These are phyloP conservation scores for Silene uniflora DNA, from an alignment of 148 eudicot species.

Conservation along the genomic window DNA sequence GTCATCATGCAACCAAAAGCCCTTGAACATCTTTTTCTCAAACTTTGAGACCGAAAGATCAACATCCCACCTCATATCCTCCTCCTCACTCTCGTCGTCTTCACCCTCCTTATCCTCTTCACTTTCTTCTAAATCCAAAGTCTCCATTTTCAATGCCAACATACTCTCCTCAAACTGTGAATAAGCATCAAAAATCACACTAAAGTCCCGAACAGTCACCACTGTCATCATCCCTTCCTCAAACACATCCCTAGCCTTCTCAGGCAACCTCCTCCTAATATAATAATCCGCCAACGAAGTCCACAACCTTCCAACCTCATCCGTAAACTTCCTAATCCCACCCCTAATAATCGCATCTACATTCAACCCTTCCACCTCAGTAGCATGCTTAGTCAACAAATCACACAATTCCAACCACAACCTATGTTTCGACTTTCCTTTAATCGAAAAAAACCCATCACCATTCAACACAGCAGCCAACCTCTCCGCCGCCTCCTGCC, in stretches of 20 bases:
- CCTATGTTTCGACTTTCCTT: conserved; percentile 80
- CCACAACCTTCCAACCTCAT: conserved; percentile 96
- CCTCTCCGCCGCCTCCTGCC: conserved; percentile 96
- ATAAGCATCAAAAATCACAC: conserved; percentile 85
- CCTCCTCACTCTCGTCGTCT: conserved; percentile 42
- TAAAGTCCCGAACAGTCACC: conserved; percentile 84
- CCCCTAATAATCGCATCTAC: conserved; percentile 93
- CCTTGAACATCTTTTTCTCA: conserved; percentile 46
- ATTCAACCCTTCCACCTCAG: conserved; percentile 76
- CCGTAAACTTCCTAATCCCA: conserved; percentile 93
- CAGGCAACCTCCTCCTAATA: conserved; percentile 71
- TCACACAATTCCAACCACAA: conserved; percentile 92
- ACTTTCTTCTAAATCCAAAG: conserved; percentile 47
- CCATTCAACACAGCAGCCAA: conserved; percentile 89
- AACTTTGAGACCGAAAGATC: conserved; percentile 44
- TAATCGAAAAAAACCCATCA: conserved; percentile 70
- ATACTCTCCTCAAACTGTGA: conserved; percentile 95
- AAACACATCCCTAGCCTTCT: conserved; percentile 80
- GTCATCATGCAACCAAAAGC: conserved; percentile 77
- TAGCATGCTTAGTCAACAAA: conserved; percentile 81
- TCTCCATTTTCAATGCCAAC: conserved; percentile 76
- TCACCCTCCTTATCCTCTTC: conserved; percentile 40
- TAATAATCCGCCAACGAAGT: conserved; percentile 84
- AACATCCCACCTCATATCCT: conserved; percentile 50
- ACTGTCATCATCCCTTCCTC: conserved; percentile 96